phyloP scores from a whole-genome alignment of 768 basidiomycete genomes.

The Ramaria rubella region DNA sequence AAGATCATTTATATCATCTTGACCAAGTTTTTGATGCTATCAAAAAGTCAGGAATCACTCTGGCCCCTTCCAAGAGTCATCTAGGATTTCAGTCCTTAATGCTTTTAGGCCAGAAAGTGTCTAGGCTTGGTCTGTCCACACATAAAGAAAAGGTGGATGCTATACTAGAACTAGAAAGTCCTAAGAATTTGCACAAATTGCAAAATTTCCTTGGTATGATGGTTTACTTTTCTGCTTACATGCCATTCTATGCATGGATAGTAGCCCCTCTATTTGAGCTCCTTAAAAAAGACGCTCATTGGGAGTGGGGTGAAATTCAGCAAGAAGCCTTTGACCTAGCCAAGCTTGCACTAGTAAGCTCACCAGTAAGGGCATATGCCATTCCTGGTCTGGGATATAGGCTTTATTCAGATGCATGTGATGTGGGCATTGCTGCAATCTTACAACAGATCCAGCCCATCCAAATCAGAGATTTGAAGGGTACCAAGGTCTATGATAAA shows the following conservation, averaged over 20 bases:
- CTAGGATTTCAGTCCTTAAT: too few species aligned
- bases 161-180: too few species aligned
- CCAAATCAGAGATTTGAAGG: constrained; percentile 17
- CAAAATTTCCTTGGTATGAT: too few species aligned
- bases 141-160: too few species aligned
- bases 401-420: constrained; percentile 31
- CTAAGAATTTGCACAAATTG: too few species aligned
- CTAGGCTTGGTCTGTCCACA: too few species aligned
- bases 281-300: constrained; percentile 22
- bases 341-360: constrained; percentile 25
- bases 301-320: constrained; percentile 21
- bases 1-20: too few species aligned
- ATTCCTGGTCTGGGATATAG: constrained; percentile 26
- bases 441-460: constrained; percentile 24
- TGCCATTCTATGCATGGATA: constrained; percentile 26
- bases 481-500: constrained; percentile 16
- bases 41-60: too few species aligned
- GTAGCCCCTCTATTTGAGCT: constrained; percentile 30
- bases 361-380: constrained; percentile 29
- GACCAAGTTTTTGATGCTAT: too few species aligned
- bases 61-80: too few species aligned
- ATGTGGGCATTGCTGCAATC: constrained; percentile 24
- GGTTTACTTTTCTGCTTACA: too few species aligned
- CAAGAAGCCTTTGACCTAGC: constrained; percentile 23
- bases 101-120: too few species aligned